Conservation (phyloP, 441 rosid species). For the Bruguiera hainesii region DNA sequence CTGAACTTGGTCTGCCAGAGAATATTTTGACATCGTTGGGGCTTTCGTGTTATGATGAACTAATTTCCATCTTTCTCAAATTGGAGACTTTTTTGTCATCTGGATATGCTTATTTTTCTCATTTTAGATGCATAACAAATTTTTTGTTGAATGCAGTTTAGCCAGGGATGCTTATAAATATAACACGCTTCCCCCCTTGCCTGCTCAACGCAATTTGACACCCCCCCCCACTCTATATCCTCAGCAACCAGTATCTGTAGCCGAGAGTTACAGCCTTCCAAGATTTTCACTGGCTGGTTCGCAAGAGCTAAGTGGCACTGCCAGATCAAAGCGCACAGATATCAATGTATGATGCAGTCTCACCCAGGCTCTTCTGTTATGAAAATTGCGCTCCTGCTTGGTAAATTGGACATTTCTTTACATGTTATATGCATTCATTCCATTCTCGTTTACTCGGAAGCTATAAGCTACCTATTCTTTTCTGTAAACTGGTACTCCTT, state of each 20-base stretch:
- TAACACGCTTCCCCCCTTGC: conserved; percentile 73
- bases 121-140: neutral
- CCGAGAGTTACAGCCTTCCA: conserved; percentile 64
- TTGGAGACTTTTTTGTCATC: neutral
- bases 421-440: conserved; percentile 12
- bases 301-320: conserved; percentile 48
- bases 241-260: conserved; percentile 76
- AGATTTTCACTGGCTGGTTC: conserved; percentile 59
- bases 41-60: neutral
- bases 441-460: conserved; percentile 1
- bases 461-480: conserved; percentile 28
- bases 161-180: conserved; percentile 59
- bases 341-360: conserved; percentile 55
- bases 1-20: no score
- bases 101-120: neutral
- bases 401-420: neutral
- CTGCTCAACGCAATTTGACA: conserved; percentile 84
- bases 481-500: neutral
- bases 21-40: neutral
- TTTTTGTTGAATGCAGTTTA: conserved; percentile 44
- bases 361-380: neutral
- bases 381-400: neutral
- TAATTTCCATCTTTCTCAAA: neutral
- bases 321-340: conserved; percentile 74
- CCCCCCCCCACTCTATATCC: conserved; percentile 98